Percentiles rank a stretch among this genome's conserved stretches.
Evolutionary conservation across 495 filamentous ascomycete genomes (phyloP).

Genomic region (Penicillium subrubescens): DNA sequence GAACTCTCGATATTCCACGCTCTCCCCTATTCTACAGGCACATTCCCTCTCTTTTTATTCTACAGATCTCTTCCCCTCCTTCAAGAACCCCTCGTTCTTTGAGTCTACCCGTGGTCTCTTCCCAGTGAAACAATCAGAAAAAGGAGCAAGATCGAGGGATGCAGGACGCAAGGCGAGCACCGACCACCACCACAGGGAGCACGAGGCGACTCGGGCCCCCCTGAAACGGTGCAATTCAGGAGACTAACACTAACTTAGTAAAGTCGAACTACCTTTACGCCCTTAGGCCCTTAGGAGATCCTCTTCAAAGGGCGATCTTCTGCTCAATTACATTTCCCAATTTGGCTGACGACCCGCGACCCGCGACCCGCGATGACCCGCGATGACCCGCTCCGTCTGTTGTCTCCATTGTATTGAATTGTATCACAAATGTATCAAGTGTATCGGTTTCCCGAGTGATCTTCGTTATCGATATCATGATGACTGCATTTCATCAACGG

Average conservation of each 20-base stretch:
- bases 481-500: conserved; percentile 12
- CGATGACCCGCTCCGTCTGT: conserved; percentile 10
- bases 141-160: conserved; percentile 6
- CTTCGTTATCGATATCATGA: conserved; percentile 10
- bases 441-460: not conserved
- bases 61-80: not conserved
- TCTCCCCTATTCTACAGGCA: conserved; percentile 17
- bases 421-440: not conserved
- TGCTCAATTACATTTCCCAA: conserved; percentile 24
- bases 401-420: not conserved
- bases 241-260: not conserved
- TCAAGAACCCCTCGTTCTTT: not conserved
- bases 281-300: not conserved
- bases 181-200: conserved; percentile 3
- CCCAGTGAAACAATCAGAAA: not conserved
- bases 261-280: not conserved
- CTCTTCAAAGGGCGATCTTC: not conserved
- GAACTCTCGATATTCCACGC: not conserved
- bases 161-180: conserved; percentile 7
- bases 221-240: conserved; percentile 15
- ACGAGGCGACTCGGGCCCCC: conserved; percentile 9
- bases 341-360: not conserved
- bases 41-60: conserved; percentile 5
- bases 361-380: conserved; percentile 11
- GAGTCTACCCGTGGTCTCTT: not conserved